phyloP scores from a whole-genome alignment of 2,329 filamentous ascomycete species.

The Arachnopeziza araneosa region DNA sequence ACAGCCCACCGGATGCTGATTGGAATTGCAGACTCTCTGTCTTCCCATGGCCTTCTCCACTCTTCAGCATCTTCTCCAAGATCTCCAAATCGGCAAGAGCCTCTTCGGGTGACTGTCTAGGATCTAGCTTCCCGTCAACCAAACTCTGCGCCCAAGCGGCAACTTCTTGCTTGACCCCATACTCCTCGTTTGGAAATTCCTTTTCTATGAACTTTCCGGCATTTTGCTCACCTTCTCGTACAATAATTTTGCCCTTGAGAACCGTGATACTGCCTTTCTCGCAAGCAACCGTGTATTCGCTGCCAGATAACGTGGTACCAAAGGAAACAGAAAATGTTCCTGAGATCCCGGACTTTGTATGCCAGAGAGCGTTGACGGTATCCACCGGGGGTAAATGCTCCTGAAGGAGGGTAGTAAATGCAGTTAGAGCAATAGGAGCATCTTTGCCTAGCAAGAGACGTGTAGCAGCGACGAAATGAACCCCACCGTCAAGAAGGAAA shows the following conservation, averaged over 20 bases:
- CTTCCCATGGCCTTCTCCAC: conserved; percentile 30
- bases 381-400: conserved; percentile 29
- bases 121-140: conserved; percentile 19
- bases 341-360: conserved; percentile 26
- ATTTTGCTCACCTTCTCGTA: conserved; percentile 24
- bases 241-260: conserved; percentile 21
- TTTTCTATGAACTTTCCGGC: conserved; percentile 16
- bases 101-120: conserved; percentile 21
- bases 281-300: conserved; percentile 29
- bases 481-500: conserved; percentile 70
- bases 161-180: conserved; percentile 29
- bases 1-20: not conserved
- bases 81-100: conserved; percentile 29
- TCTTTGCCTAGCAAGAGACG: conserved; percentile 47
- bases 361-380: conserved; percentile 30
- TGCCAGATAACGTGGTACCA: conserved; percentile 27
- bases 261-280: conserved; percentile 29
- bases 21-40: conserved; percentile 20
- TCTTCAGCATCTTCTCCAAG: conserved; percentile 30
- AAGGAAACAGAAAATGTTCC: conserved; percentile 29
- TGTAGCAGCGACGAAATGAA: conserved; percentile 63
- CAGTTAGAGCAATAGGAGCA: conserved; percentile 21
- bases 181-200: conserved; percentile 27
- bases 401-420: conserved; percentile 25
- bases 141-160: conserved; percentile 28